Evolutionary conservation across 345 rosid species (phyloP).

Genomic region (Murraya koenigii): DNA sequence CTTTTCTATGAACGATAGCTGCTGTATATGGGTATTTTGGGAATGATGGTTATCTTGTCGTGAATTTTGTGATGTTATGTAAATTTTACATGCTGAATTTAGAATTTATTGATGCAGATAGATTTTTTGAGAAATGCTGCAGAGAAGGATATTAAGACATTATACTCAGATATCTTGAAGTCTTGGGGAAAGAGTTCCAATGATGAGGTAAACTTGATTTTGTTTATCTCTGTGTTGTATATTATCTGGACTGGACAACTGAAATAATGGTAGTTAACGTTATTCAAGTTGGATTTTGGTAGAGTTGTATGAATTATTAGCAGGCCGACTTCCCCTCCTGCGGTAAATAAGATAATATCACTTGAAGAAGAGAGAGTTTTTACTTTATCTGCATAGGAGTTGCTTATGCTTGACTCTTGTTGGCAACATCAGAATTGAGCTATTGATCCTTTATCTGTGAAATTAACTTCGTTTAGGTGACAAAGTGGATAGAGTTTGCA

Average conservation of each 20-base stretch:
- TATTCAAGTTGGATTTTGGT: background rate
- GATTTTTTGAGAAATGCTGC: slow-evolving; percentile 19
- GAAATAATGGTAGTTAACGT: background rate
- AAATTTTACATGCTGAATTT: background rate
- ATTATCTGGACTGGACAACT: background rate
- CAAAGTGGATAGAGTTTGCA: slow-evolving; percentile 68
- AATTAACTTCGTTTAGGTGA: slow-evolving; percentile 43
- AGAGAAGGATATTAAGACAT: slow-evolving; percentile 47
- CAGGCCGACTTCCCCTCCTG: background rate
- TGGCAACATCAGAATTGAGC: background rate
- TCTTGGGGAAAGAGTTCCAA: slow-evolving; percentile 41
- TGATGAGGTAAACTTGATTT: slow-evolving; percentile 44
- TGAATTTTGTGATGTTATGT: background rate
- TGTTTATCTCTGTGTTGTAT: background rate
- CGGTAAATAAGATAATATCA: background rate
- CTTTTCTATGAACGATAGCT: background rate
- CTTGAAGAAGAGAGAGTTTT: background rate
- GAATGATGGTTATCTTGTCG: background rate
- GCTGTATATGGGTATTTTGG: background rate
- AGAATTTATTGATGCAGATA: slow-evolving; percentile 37
- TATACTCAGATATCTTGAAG: slow-evolving; percentile 49
- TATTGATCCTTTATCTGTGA: background rate
- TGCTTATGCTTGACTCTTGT: slow-evolving; percentile 10
- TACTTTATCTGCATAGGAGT: background rate
- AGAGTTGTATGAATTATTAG: background rate